A percentile compares a stretch with the other conserved stretches of the same genome.
phyloP scores from a whole-genome alignment of 2,329 filamentous ascomycete genomes.

The Ciborinia camelliae region DNA sequence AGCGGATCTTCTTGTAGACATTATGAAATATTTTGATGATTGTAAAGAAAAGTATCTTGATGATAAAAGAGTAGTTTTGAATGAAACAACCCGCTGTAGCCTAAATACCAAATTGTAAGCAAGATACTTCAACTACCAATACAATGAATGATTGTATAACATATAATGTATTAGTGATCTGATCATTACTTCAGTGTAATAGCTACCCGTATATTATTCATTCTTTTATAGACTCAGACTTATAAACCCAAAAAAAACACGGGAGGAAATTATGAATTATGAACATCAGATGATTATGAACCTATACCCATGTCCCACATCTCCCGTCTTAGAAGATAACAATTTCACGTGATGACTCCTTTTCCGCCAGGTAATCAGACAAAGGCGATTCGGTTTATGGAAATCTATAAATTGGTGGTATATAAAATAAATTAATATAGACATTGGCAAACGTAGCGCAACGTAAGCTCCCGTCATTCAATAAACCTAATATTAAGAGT shows the following conservation, averaged over 20 bases:
- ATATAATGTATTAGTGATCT: not conserved
- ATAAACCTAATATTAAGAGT: not conserved
- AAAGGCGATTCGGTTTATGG: not conserved
- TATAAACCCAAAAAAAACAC: too few relatives aligned
- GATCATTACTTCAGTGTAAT: not conserved
- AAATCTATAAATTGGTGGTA: too few relatives aligned
- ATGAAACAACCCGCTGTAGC: conserved; percentile 22
- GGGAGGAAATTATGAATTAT: not conserved
- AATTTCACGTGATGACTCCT: conserved; percentile 15
- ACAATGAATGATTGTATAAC: too few relatives aligned
- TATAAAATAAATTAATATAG: not conserved
- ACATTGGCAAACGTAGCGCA: not conserved
- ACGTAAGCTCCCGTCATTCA: not conserved
- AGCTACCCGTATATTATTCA: conserved; percentile 1
- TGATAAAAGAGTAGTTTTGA: not conserved
- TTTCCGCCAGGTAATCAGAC: not conserved
- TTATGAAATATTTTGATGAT: conserved; percentile 21
- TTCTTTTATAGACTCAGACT: too few relatives aligned
- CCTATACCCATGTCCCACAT: not conserved
- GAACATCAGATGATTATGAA: too few relatives aligned
- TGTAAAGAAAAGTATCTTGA: conserved; percentile 1
- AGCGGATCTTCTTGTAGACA: conserved; percentile 34
- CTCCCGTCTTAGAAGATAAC: not conserved
- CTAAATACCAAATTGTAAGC: conserved; percentile 19
- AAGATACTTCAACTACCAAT: conserved; percentile 11